A percentile compares a stretch with the other conserved stretches of the same genome.
These are phyloP conservation scores for Pharus latifolius DNA, from an alignment of 176 grass and related monocot genomes.

Conservation along the genomic window DNA sequence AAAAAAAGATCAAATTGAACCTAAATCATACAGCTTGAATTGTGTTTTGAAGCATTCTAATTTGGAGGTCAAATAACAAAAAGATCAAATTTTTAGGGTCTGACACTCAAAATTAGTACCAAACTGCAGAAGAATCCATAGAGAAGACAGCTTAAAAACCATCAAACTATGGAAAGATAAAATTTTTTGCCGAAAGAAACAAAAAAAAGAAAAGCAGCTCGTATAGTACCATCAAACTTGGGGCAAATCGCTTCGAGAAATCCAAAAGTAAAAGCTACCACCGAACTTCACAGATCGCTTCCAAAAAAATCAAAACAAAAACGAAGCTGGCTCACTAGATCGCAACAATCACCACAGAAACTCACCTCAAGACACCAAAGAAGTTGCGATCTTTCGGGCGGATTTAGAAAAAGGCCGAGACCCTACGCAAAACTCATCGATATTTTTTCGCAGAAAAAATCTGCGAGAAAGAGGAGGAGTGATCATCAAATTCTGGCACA, in stretches of 20 bases:
- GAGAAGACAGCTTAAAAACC: neutral
- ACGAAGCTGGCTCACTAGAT: neutral
- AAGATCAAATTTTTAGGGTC: neutral
- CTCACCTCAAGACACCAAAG: neutral
- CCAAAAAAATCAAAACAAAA: neutral
- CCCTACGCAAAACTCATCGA: neutral
- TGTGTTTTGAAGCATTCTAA: neutral
- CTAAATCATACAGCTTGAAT: neutral
- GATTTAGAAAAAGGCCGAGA: neutral
- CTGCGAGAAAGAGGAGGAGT: neutral
- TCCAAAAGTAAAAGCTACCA: too few species aligned
- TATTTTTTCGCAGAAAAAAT: neutral
- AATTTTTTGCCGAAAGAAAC: neutral
- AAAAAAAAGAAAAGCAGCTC: neutral
- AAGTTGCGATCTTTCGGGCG: neutral
- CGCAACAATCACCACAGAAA: neutral
- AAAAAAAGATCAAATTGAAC: neutral
- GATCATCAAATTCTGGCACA: neutral
- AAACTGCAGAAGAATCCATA: neutral
- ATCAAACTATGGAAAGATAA: neutral
- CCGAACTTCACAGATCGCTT: too few species aligned
- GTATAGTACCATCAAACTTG: too few species aligned
- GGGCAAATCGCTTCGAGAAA: too few species aligned
- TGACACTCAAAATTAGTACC: neutral
- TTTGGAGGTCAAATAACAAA: neutral